These are phyloP conservation scores for Globisporangium nagaii DNA, from an alignment of 352 stramenopile species.

Conservation along the genomic window DNA sequence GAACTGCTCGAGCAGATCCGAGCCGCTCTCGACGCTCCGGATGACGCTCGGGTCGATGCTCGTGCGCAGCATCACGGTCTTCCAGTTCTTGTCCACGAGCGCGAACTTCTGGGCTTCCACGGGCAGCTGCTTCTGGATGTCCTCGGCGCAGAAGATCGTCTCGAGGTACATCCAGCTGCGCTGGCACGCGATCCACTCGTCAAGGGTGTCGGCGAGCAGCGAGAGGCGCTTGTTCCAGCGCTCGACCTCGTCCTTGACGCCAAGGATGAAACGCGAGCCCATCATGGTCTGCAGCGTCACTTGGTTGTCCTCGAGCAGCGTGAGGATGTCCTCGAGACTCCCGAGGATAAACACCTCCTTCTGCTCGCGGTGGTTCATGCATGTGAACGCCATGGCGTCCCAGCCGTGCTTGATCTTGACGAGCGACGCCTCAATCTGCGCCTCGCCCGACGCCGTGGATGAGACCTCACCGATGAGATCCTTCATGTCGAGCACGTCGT, in stretches of 20 bases:
- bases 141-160: constrained; percentile 85
- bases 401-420: constrained; percentile 87
- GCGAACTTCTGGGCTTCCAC: constrained; percentile 85
- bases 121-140: constrained; percentile 86
- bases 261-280: constrained; percentile 88
- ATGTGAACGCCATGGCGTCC: constrained; percentile 84
- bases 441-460: constrained; percentile 81
- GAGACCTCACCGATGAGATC: constrained; percentile 84
- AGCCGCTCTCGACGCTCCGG: constrained; percentile 62
- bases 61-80: constrained; percentile 74
- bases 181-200: constrained; percentile 84
- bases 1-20: constrained; percentile 78
- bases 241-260: constrained; percentile 89
- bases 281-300: constrained; percentile 92
- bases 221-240: constrained; percentile 86
- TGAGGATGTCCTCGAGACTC: constrained; percentile 89
- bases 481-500: constrained; percentile 87
- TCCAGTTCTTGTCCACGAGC: constrained; percentile 85
- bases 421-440: constrained; percentile 87
- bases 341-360: constrained; percentile 88
- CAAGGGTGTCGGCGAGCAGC: constrained; percentile 74
- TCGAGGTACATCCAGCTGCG: constrained; percentile 89
- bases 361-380: constrained; percentile 77
- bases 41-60: constrained; percentile 75
- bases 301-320: constrained; percentile 89